Base-by-base conservation (phyloP, 768 basidiomycete genomes). In the Psilocybe cubensis region DNA sequence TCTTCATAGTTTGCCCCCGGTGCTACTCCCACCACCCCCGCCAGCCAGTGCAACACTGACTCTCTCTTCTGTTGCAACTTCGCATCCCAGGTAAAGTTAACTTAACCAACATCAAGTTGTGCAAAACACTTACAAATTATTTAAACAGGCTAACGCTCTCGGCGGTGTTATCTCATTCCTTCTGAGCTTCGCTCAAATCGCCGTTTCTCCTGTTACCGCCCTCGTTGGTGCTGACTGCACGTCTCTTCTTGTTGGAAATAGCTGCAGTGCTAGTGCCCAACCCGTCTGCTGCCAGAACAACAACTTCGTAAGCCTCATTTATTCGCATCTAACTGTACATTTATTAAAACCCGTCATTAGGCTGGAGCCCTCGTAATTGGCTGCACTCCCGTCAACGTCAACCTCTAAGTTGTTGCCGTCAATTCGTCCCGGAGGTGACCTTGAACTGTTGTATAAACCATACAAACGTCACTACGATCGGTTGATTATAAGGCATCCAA, bases 231-330 rank as follows among this genome's bases (percentile, higher is more conserved):
- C 41, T 31, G 48, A 41, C 42, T 66, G 65, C 56, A 46, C 49
- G 38, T 50, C 63, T n/a, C 57, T 66, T 49, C 57, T 56, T 18
- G 48, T 35, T 9, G 60, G 51, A 24, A 56, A 58, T 14, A 43
- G 27, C 18, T 63, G 65, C 60, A 59, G 57, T n/a, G 58, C 55
- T n/a, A n/a, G n/a, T n/a, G n/a, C n/a, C n/a, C 60, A 66, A 29
- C 42, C 65, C 10, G 65, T 66, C 46, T 64, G 65, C 63, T 66
- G 65, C 58, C 35, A 59, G 20, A 64, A 66, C 44, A 65, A 65
- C 52, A 11, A 44, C 3, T 63, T 59, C 46, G 64, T 65, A 44
- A 31, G 64, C n/a, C n/a, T n/a, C n/a, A n/a, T n/a, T n/a, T 12
- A 11, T 38, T 14, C 6, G 2, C 4, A 49, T 24, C 7, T 20